These are phyloP conservation scores for Dictyostelium purpureum DNA, from an alignment of 78 protist species.

Conservation along the genomic window DNA sequence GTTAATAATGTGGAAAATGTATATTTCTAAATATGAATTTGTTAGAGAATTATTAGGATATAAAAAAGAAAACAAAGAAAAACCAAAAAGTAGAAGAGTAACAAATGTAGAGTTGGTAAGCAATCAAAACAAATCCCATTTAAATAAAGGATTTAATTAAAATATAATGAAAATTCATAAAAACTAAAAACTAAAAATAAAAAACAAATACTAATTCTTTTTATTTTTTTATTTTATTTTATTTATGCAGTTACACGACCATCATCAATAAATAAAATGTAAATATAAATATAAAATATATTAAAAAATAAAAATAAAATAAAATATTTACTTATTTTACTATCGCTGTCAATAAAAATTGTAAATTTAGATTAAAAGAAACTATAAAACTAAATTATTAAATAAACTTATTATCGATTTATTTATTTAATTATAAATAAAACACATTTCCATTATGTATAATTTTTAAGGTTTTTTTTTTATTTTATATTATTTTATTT, in stretches of 20 bases:
- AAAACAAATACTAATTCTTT: too few relatives aligned
- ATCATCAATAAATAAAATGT: conserved; percentile 17
- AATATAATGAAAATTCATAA: not conserved
- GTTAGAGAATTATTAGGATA: conserved; percentile 76
- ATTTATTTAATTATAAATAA: too few relatives aligned
- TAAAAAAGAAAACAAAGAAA: conserved; percentile 38
- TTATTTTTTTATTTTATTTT: not conserved
- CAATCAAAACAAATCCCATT: too few relatives aligned
- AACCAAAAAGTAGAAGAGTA: conserved; percentile 68
- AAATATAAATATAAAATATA: not conserved
- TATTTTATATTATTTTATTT: not conserved
- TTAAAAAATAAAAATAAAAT: too few relatives aligned
- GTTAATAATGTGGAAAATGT: conserved; percentile 77
- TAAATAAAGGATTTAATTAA: too few relatives aligned
- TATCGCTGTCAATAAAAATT: too few relatives aligned
- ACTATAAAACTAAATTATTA: too few relatives aligned
- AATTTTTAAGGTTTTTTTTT: not conserved
- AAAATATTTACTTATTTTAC: too few relatives aligned
- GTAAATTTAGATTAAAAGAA: too few relatives aligned
- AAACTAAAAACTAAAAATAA: too few relatives aligned
- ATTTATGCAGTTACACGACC: not conserved
- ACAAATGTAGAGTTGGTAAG: conserved; percentile 23
- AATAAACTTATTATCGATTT: too few relatives aligned
- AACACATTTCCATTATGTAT: too few relatives aligned
- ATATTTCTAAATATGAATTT: conserved; percentile 73